A percentile compares a stretch with the other conserved stretches of the same genome.
phyloP scores from a whole-genome alignment of 2,329 filamentous ascomycete species.

The Aspergillus jensenii region DNA sequence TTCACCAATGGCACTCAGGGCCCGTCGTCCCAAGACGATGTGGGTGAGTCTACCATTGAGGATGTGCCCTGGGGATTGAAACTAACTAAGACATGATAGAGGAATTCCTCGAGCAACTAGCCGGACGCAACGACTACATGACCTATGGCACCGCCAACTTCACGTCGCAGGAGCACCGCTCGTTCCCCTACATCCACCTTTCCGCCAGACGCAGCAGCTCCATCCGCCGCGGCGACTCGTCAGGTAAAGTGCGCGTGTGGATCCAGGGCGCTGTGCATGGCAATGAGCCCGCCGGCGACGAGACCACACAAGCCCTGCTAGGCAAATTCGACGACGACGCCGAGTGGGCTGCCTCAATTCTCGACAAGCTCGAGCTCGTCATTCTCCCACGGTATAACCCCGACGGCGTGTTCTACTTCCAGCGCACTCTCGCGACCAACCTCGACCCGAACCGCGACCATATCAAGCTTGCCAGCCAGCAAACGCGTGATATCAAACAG shows the following conservation, averaged over 20 bases:
- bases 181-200: slow-evolving; percentile 5
- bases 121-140: slow-evolving; percentile 7
- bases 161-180: slow-evolving; percentile 6
- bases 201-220: neutral
- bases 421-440: slow-evolving; percentile 3
- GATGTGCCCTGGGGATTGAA: neutral
- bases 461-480: slow-evolving; percentile 7
- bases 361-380: slow-evolving; percentile 2
- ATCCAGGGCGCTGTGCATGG: slow-evolving; percentile 9
- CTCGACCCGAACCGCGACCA: slow-evolving; percentile 10
- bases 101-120: neutral
- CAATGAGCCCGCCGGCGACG: slow-evolving; percentile 7
- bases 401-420: slow-evolving; percentile 6
- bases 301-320: slow-evolving; percentile 6
- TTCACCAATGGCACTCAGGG: slow-evolving; percentile 8
- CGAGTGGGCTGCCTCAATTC: neutral
- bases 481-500: slow-evolving; percentile 7
- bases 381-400: slow-evolving; percentile 2
- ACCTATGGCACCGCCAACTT: slow-evolving; percentile 3
- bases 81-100: neutral
- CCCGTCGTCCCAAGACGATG: neutral
- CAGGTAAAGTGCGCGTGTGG: slow-evolving; percentile 9
- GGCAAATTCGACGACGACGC: slow-evolving; percentile 1
- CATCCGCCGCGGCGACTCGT: neutral
- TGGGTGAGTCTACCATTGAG: neutral